Base-by-base conservation (phyloP, 306 rosid species). In the Rubus idaeus region DNA sequence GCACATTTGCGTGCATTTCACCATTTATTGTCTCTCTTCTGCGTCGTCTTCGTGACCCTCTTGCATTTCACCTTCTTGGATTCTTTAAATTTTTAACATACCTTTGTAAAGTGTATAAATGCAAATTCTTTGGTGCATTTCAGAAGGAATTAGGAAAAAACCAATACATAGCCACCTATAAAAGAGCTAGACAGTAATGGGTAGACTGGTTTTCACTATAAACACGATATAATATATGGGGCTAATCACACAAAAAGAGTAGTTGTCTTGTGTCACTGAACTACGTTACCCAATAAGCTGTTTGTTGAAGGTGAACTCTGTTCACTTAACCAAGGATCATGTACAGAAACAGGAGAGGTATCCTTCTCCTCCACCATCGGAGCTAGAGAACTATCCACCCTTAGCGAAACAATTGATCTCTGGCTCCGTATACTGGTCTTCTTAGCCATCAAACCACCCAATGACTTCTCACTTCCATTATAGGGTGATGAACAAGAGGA, bases 221-320 rank as follows among this genome's bases (percentile, higher is more conserved):
- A 77, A 73, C 79, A 68, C 0, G 42, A 53, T 16, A 17, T 37
- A 11, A 53, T 41, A 56, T 21, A 77, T 12, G 66, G 26, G 26
- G 52, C 5, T 18, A 51, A 18, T 67, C n/a, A n/a, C 61, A 18
- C 42, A 35, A 77, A 9, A 57, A 44, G 58, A 56, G 8, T 2
- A 78, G 78, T 73, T 30, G n/a, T 42, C 47, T 56, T 1, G 30
- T 47, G 88, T 91, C 90, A 92, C 52, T 76, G 89, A 57, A 82
- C 80, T 40, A 80, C 88, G 53, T 90, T 92, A 60, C 90, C 94
- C 90, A 96, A 82, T 82, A 96, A 87, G 85, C 96, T 91, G 80
- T 87, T 96, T 69, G 96, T 55, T 78, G 99, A 92, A 79, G 98
- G 97, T 56, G 99, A 92, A 88, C 99, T 92, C 10, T 84, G 92